Conservation (phyloP, 2,329 filamentous ascomycete species). For the Penicillium sp. region DNA sequence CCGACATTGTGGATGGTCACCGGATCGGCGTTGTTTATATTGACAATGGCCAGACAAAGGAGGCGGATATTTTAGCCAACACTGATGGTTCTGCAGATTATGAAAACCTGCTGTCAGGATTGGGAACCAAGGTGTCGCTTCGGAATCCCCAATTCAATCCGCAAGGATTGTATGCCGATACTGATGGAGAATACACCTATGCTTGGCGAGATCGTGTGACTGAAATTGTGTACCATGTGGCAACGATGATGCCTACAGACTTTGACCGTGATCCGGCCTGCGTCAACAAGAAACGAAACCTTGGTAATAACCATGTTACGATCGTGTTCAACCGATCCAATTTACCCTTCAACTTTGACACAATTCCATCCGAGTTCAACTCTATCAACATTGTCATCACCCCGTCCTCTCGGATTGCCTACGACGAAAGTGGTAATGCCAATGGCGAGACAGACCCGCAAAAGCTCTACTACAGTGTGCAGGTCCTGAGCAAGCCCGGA, state of each 20-base stretch:
- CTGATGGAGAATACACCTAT: conserved; percentile 83
- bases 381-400: conserved; percentile 96
- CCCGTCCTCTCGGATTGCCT: conserved; percentile 59
- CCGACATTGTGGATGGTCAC: conserved; percentile 87
- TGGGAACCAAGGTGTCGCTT: conserved; percentile 79
- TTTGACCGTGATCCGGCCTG: conserved; percentile 72
- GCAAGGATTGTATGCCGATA: conserved; percentile 81
- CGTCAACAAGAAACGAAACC: conserved; percentile 86
- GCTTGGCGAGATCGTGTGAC: conserved; percentile 95
- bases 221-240: conserved; percentile 93
- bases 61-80: conserved; percentile 83
- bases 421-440: conserved; percentile 38
- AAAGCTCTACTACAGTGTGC: conserved; percentile 76
- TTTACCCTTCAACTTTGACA: conserved; percentile 82
- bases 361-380: conserved; percentile 92
- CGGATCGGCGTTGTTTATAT: conserved; percentile 95
- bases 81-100: conserved; percentile 85
- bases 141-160: conserved; percentile 87
- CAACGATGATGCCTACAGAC: conserved; percentile 95
- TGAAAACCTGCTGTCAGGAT: conserved; percentile 74
- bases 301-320: conserved; percentile 97
- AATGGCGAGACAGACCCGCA: conserved; percentile 35
- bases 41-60: conserved; percentile 77
- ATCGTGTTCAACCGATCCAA: conserved; percentile 98
- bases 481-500: conserved; percentile 81